Conservation (phyloP, 2,329 filamentous ascomycete species). For the Coniella lustricola region DNA sequence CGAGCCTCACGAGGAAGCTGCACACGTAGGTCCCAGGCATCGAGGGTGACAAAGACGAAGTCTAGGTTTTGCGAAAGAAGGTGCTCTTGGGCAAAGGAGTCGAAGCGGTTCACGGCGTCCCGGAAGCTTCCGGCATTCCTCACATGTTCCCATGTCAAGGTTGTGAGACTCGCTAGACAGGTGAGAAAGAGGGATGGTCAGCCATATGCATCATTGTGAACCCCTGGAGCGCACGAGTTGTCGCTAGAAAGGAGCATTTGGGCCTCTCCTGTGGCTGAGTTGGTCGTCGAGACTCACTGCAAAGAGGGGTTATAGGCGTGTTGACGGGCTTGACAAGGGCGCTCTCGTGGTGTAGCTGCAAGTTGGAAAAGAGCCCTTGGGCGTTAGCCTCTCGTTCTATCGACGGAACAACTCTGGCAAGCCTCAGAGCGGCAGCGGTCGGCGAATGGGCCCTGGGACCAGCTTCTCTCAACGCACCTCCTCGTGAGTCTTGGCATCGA, state of each 20-base stretch:
- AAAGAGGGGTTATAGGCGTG: slow-evolving; percentile 95
- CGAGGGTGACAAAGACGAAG: slow-evolving; percentile 96
- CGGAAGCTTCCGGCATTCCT: slow-evolving; percentile 95
- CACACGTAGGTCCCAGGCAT: slow-evolving; percentile 96
- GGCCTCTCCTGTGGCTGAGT: slow-evolving; percentile 1
- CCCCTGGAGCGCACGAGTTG: background rate
- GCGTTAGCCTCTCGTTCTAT: slow-evolving; percentile 11
- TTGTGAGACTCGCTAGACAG: slow-evolving; percentile 80
- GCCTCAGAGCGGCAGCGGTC: background rate
- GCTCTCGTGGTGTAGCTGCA: slow-evolving; percentile 84
- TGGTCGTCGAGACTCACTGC: slow-evolving; percentile 65
- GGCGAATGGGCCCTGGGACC: background rate
- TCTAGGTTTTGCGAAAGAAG: slow-evolving; percentile 85
- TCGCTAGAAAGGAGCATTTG: background rate
- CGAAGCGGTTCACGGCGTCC: slow-evolving; percentile 92
- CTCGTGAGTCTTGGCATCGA: slow-evolving; percentile 85
- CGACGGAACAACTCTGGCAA: background rate
- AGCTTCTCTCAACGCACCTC: slow-evolving; percentile 57
- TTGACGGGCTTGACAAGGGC: slow-evolving; percentile 98
- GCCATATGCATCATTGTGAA: background rate
- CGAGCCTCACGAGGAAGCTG: slow-evolving; percentile 95
- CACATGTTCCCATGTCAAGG: slow-evolving; percentile 98
- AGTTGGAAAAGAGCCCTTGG: background rate
- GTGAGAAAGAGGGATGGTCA: background rate
- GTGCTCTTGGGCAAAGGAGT: slow-evolving; percentile 87